Evolutionary conservation across 768 basidiomycete species (phyloP).

Genomic region (Postia placenta): DNA sequence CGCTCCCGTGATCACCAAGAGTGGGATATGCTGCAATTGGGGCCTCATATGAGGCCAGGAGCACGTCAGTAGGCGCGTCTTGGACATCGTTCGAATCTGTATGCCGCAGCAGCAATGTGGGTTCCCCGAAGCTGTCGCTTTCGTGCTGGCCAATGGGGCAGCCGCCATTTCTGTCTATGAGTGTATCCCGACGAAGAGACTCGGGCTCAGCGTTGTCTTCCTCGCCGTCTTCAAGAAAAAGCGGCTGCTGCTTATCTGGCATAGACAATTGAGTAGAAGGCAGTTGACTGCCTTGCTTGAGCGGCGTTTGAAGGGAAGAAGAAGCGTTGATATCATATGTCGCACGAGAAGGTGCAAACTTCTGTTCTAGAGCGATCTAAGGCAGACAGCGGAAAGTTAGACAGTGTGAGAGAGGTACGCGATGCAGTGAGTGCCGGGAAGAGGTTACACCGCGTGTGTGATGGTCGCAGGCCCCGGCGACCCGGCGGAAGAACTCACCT

Average conservation of each 20-base stretch:
- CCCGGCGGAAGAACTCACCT: slow-evolving; percentile 38
- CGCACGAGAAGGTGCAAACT: slow-evolving; percentile 66
- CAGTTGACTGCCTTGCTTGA: neutral
- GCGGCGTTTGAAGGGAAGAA: neutral
- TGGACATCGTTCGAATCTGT: too few species aligned
- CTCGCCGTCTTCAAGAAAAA: slow-evolving; percentile 19
- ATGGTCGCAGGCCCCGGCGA: neutral
- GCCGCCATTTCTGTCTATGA: neutral
- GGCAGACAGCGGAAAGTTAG: neutral
- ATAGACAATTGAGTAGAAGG: neutral
- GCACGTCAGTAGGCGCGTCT: too few species aligned
- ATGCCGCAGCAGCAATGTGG: neutral
- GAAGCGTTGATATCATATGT: slow-evolving; percentile 51
- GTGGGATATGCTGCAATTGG: too few species aligned
- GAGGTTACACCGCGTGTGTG: neutral
- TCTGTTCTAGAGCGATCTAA: slow-evolving; percentile 59
- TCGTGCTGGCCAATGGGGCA: neutral
- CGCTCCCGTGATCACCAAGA: too few species aligned
- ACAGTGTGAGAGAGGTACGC: neutral
- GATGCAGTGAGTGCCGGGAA: neutral
- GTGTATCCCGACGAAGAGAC: neutral
- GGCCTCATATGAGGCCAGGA: too few species aligned
- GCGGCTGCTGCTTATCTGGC: slow-evolving; percentile 5
- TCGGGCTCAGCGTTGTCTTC: neutral
- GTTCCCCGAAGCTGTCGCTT: neutral